phyloP scores from a whole-genome alignment of 1,284 basidiomycete species.

The Abortiporus biennis region DNA sequence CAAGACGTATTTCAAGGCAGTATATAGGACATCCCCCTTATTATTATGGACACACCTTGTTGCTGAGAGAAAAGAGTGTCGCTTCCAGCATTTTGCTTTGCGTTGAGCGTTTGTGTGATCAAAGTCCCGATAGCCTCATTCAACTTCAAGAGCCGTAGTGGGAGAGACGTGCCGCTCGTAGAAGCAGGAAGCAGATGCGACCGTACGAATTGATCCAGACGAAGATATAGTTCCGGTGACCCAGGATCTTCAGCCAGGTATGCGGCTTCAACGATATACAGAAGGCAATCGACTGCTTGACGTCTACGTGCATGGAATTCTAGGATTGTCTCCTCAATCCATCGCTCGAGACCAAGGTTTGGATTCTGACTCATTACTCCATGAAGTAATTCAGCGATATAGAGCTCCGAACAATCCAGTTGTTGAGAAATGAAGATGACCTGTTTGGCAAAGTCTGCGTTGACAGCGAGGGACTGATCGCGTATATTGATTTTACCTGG shows the following conservation, averaged over 20 bases:
- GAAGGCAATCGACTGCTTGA: slow-evolving; percentile 60
- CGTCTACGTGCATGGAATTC: slow-evolving; percentile 65
- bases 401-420: slow-evolving; percentile 72
- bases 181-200: slow-evolving; percentile 42
- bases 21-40: too few relatives aligned
- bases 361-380: slow-evolving; percentile 57
- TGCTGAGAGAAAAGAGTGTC: slow-evolving; percentile 47
- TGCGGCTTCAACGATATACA: slow-evolving; percentile 42
- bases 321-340: slow-evolving; percentile 58
- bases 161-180: slow-evolving; percentile 32
- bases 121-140: slow-evolving; percentile 55
- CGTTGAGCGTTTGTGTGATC: slow-evolving; percentile 47
- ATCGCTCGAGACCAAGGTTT: slow-evolving; percentile 48
- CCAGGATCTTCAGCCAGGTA: slow-evolving; percentile 32
- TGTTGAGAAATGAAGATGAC: slow-evolving; percentile 70
- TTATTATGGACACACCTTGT: slow-evolving; percentile 47
- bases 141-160: slow-evolving; percentile 38
- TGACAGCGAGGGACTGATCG: slow-evolving; percentile 58
- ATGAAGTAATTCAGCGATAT: slow-evolving; percentile 65
- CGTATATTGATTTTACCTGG: slow-evolving; percentile 57
- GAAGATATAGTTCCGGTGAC: slow-evolving; percentile 36
- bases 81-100: slow-evolving; percentile 57
- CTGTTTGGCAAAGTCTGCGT: slow-evolving; percentile 70
- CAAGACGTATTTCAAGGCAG: too few relatives aligned
- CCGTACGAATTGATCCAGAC: slow-evolving; percentile 47